A percentile compares a stretch with the other conserved stretches of the same genome.
Conservation (phyloP, 805 yeast species). For the Wickerhamiella domercqiae region DNA sequence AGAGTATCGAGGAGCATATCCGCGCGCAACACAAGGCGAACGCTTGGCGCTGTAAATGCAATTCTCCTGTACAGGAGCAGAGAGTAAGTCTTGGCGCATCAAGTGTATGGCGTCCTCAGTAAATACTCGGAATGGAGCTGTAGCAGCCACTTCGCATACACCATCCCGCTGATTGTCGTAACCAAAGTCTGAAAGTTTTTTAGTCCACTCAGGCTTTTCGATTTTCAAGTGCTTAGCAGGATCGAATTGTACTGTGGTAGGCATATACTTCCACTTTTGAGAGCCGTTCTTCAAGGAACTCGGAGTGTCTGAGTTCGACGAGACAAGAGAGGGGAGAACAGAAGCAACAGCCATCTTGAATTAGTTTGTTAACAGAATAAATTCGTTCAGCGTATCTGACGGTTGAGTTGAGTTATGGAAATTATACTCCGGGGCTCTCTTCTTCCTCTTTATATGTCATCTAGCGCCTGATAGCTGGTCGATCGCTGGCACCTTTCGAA, state of each 20-base stretch:
- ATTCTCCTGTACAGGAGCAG: slow-evolving; percentile 23
- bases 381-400: no score
- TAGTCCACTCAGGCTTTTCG: slow-evolving; percentile 21
- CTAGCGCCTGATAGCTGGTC: no score
- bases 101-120: slow-evolving; percentile 44
- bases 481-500: no score
- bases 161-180: slow-evolving; percentile 29
- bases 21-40: slow-evolving; percentile 30
- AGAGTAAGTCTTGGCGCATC: slow-evolving; percentile 38
- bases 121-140: slow-evolving; percentile 46
- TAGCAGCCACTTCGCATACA: slow-evolving; percentile 40
- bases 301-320: no score
- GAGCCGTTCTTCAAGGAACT: no score
- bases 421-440: no score
- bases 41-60: slow-evolving; percentile 26
- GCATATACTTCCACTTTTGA: slow-evolving; percentile 9
- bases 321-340: no score
- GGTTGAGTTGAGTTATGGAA: no score
- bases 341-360: no score
- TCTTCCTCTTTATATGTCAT: no score
- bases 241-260: slow-evolving; percentile 19
- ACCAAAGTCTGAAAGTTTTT: slow-evolving; percentile 37
- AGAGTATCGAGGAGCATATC: slow-evolving; percentile 31
- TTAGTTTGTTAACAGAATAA: no score
- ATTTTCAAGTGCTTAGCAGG: slow-evolving; percentile 26